These are phyloP conservation scores for Cladosporium cucumerinum DNA, from an alignment of 2,329 filamentous ascomycete species.

Conservation along the genomic window DNA sequence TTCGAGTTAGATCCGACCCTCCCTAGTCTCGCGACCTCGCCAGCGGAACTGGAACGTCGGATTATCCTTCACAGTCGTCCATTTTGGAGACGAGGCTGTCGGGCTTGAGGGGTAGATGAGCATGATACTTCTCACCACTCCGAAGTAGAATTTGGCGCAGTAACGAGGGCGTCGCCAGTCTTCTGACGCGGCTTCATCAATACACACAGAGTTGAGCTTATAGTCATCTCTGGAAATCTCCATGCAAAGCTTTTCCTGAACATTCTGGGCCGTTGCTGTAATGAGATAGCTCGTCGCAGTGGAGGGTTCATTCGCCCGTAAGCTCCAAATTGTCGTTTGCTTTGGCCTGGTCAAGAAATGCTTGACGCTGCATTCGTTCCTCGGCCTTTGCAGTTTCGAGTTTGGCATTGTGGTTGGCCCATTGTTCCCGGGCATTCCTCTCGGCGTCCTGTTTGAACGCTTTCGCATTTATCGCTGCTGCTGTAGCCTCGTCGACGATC, in stretches of 20 bases:
- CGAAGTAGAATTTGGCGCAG: background rate
- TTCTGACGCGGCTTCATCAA: background rate
- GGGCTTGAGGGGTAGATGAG: background rate
- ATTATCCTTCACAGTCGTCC: background rate
- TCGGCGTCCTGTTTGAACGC: background rate
- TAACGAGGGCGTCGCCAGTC: background rate
- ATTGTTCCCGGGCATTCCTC: background rate
- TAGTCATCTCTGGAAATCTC: background rate
- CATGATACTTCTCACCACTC: background rate
- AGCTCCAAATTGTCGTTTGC: background rate
- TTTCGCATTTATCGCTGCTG: background rate
- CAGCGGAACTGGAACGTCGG: background rate
- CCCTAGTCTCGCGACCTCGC: background rate
- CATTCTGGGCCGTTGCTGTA: too few relatives aligned
- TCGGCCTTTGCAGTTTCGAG: background rate
- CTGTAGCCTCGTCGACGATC: background rate
- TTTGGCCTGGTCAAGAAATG: background rate
- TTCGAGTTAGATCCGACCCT: background rate
- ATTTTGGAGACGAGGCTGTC: background rate
- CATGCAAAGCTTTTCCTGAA: background rate
- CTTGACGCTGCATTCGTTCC: background rate
- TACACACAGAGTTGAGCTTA: background rate
- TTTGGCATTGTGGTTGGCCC: background rate
- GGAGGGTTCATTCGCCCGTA: background rate
- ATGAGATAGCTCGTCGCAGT: background rate